Conservation (phyloP, 768 basidiomycete genomes). For the Ramaria rubella region DNA sequence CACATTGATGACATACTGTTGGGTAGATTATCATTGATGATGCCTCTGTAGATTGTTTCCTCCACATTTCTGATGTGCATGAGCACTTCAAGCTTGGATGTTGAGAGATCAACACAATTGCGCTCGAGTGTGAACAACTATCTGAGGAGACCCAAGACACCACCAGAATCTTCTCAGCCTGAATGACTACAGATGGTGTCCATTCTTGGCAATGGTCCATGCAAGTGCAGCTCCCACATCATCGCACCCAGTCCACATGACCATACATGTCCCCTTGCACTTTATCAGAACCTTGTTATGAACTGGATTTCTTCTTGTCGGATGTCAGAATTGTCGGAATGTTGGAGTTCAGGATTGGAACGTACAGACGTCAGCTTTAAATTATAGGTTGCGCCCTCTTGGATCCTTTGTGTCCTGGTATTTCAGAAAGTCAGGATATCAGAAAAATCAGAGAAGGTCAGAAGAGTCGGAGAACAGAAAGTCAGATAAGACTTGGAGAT, state of each 20-base stretch:
- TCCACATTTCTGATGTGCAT: constrained; percentile 69
- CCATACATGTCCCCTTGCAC: constrained; percentile 61
- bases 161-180: background rate
- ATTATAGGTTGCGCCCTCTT: no score
- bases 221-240: constrained; percentile 63
- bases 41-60: constrained; percentile 67
- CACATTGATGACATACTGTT: constrained; percentile 12
- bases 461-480: no score
- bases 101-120: constrained; percentile 41
- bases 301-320: no score
- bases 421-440: no score
- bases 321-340: no score
- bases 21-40: constrained; percentile 81
- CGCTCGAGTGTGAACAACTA: constrained; percentile 19
- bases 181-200: no score
- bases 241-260: constrained; percentile 95
- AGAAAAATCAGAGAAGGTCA: no score
- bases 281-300: constrained; percentile 1
- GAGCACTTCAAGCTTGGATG: constrained; percentile 57
- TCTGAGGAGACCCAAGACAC: constrained; percentile 17
- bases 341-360: no score
- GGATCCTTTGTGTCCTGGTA: no score
- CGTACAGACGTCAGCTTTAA: no score
- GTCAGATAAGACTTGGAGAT: no score
- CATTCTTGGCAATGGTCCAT: background rate